Conservation (phyloP, 371 early-diverging fungal species). For the Coemansia sp. region DNA sequence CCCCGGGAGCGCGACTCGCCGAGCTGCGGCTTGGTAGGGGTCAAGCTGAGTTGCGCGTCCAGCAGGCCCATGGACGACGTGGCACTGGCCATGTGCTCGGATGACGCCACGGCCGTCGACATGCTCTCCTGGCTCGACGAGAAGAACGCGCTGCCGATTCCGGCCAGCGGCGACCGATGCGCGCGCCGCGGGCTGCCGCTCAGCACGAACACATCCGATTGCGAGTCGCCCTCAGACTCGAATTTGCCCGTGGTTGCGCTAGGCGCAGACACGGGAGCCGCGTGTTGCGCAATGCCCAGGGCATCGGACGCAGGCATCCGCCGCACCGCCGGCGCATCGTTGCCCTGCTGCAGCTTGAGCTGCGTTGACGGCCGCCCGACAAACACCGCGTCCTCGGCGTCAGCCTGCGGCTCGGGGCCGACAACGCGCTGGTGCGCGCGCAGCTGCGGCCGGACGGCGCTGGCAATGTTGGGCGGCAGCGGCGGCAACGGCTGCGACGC, state of each 20-base stretch:
- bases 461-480: constrained; percentile 1
- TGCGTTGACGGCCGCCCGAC: neutral
- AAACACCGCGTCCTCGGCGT: neutral
- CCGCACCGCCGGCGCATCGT: neutral
- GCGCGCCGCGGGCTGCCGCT: constrained; percentile 19
- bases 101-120: constrained; percentile 11
- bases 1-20: too few species aligned
- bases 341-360: constrained; percentile 1
- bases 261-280: neutral
- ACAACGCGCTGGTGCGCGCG: constrained; percentile 25
- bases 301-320: constrained; percentile 7
- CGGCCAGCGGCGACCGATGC: constrained; percentile 35
- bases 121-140: constrained; percentile 38
- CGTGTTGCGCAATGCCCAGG: constrained; percentile 4
- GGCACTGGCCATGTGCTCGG: constrained; percentile 9
- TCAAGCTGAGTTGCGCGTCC: constrained; percentile 6
- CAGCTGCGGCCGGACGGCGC: neutral
- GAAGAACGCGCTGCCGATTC: constrained; percentile 34
- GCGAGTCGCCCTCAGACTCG: constrained; percentile 14
- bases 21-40: constrained; percentile 4
- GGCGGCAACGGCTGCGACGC: constrained; percentile 16
- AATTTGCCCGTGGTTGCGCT: constrained; percentile 6
- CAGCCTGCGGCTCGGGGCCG: constrained; percentile 14
- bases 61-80: neutral
- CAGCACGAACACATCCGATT: constrained; percentile 10